Evolutionary conservation across 2,329 filamentous ascomycete species (phyloP), one percentile per base, ranked within the genome.

Genomic region (Acephala macrosclerotiorum): DNA sequence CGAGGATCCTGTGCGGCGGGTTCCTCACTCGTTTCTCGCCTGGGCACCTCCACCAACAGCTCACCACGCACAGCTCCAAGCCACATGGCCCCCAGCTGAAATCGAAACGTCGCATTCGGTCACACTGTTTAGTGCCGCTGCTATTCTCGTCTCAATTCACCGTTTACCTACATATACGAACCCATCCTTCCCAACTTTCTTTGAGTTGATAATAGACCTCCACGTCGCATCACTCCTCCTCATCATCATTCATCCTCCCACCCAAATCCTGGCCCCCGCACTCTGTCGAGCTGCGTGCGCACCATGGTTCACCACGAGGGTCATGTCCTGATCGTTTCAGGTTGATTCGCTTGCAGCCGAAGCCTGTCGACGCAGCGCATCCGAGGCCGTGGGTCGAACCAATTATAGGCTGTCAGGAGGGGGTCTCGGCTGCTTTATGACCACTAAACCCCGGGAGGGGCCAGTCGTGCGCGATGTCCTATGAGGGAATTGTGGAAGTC

Each of bases 301-400:
- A 53, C 26, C 9, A 22, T 29, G 25, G 12, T 18, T 8, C 25
- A 18, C 25, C 16, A 25, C n/a, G 45, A 22, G n/a, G 22, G n/a
- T 33, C 51, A 55, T 12, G 35, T n/a, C 33, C 16, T 29, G 3
- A 14, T 4, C 33, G 55, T 57, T 57, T 57, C 55, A 57, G 33
- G 20, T 57, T 20, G 35, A 57, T 40, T 57, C 55, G 55, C 55
- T 25, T 22, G n/a, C 29, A 57, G 55, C 55, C 55, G 55, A 35
- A 12, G 33, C 29, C 33, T 22, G 9, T 29, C 26, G 16, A 7
- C 47, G 16, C 16, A 16, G 4, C n/a, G 33, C 29, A 57, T 57
- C 55, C 35, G 29, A 57, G 20, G 5, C 55, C 35, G 33, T 57
- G 18, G 29, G 55, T 38, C 29, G 12, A 20, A 25, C 55, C 55